Evolutionary conservation across 2,329 filamentous ascomycete species (phyloP).

Genomic region (Arthrobotrys megalospora): DNA sequence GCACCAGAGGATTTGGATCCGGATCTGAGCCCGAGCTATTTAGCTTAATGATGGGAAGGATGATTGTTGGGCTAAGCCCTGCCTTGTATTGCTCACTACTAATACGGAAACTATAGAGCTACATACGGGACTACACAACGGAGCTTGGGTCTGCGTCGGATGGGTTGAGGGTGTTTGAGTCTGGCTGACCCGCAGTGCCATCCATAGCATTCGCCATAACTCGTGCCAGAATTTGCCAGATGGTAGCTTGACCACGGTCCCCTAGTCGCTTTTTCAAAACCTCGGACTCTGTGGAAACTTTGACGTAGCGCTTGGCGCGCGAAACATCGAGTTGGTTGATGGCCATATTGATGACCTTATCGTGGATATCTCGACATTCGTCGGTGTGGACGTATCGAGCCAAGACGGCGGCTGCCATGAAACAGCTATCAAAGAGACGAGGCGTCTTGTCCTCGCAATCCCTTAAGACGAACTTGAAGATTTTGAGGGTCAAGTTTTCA

Average conservation of each 20-base stretch:
- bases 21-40: no score
- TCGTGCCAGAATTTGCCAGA: background rate
- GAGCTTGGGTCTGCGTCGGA: no score
- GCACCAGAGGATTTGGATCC: no score
- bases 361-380: background rate
- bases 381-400: background rate
- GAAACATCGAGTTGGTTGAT: background rate
- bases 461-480: conserved; percentile 2
- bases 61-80: no score
- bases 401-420: background rate
- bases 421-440: background rate
- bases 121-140: no score
- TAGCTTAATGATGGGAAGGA: no score
- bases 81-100: no score
- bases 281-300: background rate
- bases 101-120: no score
- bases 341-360: background rate
- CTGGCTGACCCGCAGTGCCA: no score
- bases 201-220: no score
- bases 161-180: no score
- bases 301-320: background rate
- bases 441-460: background rate
- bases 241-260: background rate
- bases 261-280: background rate
- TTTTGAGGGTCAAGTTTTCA: no score